Conservation (phyloP, 148 eudicot species). For the Diospyros kaki region DNA sequence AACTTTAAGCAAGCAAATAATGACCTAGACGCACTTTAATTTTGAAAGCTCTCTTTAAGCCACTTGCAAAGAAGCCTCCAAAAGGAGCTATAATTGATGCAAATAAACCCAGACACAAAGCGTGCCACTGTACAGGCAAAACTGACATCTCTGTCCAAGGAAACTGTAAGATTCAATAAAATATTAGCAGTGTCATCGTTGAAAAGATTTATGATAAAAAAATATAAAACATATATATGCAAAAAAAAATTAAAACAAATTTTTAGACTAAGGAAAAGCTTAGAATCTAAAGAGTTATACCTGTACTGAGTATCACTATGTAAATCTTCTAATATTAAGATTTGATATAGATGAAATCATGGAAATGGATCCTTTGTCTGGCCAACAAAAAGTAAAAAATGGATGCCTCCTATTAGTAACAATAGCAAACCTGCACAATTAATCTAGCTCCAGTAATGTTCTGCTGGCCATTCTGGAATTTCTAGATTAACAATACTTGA, state of each 20-base stretch:
- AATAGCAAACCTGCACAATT: background rate
- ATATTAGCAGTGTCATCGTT: background rate
- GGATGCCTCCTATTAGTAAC: background rate
- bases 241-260: background rate
- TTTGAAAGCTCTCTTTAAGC: constrained; percentile 93
- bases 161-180: constrained; percentile 42
- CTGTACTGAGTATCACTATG: background rate
- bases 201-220: background rate
- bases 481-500: background rate
- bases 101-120: constrained; percentile 78
- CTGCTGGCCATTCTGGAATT: background rate
- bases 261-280: background rate
- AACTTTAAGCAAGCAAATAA: background rate
- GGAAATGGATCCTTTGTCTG: background rate
- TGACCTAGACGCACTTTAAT: constrained; percentile 54
- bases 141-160: constrained; percentile 75
- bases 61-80: constrained; percentile 96
- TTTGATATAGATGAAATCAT: too few species aligned
- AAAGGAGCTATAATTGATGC: constrained; percentile 96
- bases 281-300: background rate
- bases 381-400: background rate
- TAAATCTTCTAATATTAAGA: too few species aligned
- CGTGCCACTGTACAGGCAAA: constrained; percentile 93
- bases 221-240: background rate
- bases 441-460: background rate